phyloP scores from a whole-genome alignment of 192 early-diverging fungal species.

The Coemansia sp. region DNA sequence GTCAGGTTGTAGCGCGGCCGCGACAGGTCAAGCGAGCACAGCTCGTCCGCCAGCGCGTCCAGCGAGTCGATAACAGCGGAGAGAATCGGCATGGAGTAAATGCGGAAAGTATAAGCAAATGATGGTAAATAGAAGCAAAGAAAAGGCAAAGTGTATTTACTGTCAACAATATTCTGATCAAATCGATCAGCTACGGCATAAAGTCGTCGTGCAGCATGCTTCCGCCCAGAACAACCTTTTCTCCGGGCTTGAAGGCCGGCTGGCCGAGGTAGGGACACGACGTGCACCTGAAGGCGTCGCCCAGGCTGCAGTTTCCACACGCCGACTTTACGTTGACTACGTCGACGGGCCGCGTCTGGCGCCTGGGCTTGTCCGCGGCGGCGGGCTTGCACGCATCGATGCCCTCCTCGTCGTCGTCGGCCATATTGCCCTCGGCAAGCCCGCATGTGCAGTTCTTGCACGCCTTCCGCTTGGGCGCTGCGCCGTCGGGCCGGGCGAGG shows the following conservation, averaged over 20 bases:
- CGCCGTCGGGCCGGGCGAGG: conserved; percentile 71
- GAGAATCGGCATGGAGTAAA: conserved; percentile 32
- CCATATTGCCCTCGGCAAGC: conserved; percentile 76
- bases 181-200: conserved; percentile 23
- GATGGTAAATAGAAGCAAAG: neutral
- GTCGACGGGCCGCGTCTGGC: conserved; percentile 50
- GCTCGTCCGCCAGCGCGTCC: conserved; percentile 44
- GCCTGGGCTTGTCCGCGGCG: conserved; percentile 61
- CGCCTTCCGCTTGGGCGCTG: conserved; percentile 82
- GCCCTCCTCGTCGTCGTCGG: conserved; percentile 48
- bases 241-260: conserved; percentile 96
- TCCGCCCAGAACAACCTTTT: conserved; percentile 88
- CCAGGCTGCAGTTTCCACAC: conserved; percentile 85
- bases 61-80: conserved; percentile 35
- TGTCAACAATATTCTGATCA: neutral
- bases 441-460: conserved; percentile 99
- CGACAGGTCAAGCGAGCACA: conserved; percentile 46
- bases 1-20: conserved; percentile 44
- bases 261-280: conserved; percentile 97
- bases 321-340: conserved; percentile 63
- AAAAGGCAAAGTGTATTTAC: neutral
- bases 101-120: neutral
- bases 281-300: conserved; percentile 97
- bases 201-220: conserved; percentile 57
- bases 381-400: conserved; percentile 31